phyloP scores from a whole-genome alignment of 495 filamentous ascomycete species.

The Parathielavia hyrcaniae region DNA sequence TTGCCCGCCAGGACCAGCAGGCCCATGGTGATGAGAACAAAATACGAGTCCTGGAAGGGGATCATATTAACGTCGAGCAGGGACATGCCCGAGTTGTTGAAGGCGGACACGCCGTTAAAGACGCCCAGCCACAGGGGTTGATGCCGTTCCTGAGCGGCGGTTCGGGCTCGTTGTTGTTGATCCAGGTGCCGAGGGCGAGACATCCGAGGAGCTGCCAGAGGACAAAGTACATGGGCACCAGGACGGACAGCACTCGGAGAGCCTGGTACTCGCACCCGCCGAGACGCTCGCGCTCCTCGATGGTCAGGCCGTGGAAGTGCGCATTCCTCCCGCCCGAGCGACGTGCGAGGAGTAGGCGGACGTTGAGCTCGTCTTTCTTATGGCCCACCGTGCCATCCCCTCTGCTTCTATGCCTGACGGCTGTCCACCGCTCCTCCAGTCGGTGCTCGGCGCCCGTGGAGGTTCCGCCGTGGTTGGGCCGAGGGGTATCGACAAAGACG shows the following conservation, averaged over 20 bases:
- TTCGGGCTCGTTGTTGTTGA: constrained; percentile 53
- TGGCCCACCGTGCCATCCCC: not conserved
- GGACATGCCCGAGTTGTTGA: constrained; percentile 86
- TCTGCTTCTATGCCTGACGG: constrained; percentile 5
- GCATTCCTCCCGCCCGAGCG: constrained; percentile 58
- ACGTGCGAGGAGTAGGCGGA: constrained; percentile 26
- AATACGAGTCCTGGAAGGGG: constrained; percentile 58
- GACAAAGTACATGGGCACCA: constrained; percentile 73
- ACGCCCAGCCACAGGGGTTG: constrained; percentile 58
- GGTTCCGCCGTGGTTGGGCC: constrained; percentile 1
- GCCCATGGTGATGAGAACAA: constrained; percentile 70
- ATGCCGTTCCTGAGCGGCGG: constrained; percentile 59
- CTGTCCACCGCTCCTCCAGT: not conserved
- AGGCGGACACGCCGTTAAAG: constrained; percentile 71
- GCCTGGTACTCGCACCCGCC: constrained; percentile 78
- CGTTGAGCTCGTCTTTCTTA: constrained; percentile 12
- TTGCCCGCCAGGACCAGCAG: constrained; percentile 79
- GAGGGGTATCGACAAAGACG: constrained; percentile 22
- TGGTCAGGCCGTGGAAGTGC: constrained; percentile 62
- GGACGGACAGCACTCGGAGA: constrained; percentile 57
- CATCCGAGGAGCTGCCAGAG: constrained; percentile 65
- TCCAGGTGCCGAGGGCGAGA: constrained; percentile 65
- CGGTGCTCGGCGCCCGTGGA: constrained; percentile 13
- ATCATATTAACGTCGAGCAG: constrained; percentile 78
- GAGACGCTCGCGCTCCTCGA: constrained; percentile 61